Percentiles rank a stretch among this genome's conserved stretches.
Conservation (phyloP, 1,284 basidiomycete genomes). For the Ceraceosorus guamensis region DNA sequence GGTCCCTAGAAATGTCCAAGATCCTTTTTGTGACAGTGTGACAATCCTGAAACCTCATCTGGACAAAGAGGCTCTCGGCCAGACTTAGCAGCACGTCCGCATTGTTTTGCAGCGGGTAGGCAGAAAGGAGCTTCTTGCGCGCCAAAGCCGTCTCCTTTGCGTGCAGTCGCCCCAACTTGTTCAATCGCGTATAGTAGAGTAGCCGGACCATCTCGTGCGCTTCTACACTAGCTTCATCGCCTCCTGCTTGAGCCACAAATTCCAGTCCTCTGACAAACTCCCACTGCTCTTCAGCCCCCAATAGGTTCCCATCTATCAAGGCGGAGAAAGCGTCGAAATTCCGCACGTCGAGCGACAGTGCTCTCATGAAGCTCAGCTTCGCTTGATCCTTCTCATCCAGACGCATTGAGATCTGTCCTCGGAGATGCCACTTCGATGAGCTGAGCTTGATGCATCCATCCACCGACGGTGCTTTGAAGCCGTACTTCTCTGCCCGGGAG, state of each 20-base stretch:
- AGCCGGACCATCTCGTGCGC: constrained; percentile 82
- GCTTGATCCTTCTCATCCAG: constrained; percentile 80
- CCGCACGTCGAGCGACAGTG: constrained; percentile 86
- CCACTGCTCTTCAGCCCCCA: constrained; percentile 60
- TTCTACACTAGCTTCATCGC: constrained; percentile 53
- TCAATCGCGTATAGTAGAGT: constrained; percentile 81
- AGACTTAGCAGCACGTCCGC: constrained; percentile 85
- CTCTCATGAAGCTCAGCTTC: constrained; percentile 89
- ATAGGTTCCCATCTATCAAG: constrained; percentile 70
- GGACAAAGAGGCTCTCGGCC: constrained; percentile 80
- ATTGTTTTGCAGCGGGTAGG: constrained; percentile 72
- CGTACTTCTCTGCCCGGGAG: constrained; percentile 12
- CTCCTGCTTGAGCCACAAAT: constrained; percentile 66
- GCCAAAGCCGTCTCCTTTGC: constrained; percentile 38
- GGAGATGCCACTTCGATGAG: constrained; percentile 69
- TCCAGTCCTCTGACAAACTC: constrained; percentile 79
- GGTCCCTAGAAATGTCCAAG: constrained; percentile 29
- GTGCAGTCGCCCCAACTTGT: constrained; percentile 57
- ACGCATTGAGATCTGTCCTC: constrained; percentile 87
- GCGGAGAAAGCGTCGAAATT: constrained; percentile 94
- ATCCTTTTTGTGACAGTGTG: constrained; percentile 64
- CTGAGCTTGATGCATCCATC: constrained; percentile 50
- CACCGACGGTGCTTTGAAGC: constrained; percentile 23
- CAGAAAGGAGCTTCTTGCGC: constrained; percentile 3
- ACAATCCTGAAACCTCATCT: constrained; percentile 88